Base-by-base conservation (phyloP, 2,329 filamentous ascomycete species). In the Teratosphaeriaceae sp. region DNA sequence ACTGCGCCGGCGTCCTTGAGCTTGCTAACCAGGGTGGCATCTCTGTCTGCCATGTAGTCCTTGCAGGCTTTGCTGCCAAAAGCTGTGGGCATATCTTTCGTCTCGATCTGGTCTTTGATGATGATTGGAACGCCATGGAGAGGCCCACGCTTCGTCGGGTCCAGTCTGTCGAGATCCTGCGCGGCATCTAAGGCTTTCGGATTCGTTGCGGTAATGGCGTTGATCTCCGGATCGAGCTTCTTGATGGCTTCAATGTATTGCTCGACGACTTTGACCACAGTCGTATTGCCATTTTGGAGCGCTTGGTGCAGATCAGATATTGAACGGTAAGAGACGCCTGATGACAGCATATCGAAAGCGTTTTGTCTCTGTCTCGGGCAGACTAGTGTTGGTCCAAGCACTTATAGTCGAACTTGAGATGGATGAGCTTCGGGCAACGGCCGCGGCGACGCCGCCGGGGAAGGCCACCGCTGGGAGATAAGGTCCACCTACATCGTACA, bases 21-120 rank as follows among this genome's bases (percentile, higher is more conserved):
- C 23, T 49, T 51, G 11, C 29, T 38, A 5, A 57, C 45, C 0
- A 53, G 36, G 12, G 44, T 49, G 6, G 54, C 53, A 43, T 57
- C 51, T 29, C 42, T 36, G 5, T 33, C n/a, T 11, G 54, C 51
- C 9, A 52, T 13, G 20, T 53, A 45, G 37, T 53, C 45, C 24
- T 50, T 47, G 38, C 46, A 52, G 9, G 41, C 34, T 34, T 34
- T 38, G 35, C 50, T 55, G 16, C 54, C 54, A 19, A 52, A 53
- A 8, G 47, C 38, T 15, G 54, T 57, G 1, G 43, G 16, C 18
- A 55, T 55, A 16, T 42, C 45, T 7, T 38, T 45, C 20, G 53
- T 54, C 20, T 55, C 50, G 26, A 56, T 55, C 26, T 57, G 51
- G 27, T 57, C 53, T 42, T 56, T 57, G 30, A 57, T 45, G 3